Evolutionary conservation across 2,329 filamentous ascomycete species (phyloP), one percentile per base, ranked within the genome.

Genomic region (Fusarium pseudograminearum): DNA sequence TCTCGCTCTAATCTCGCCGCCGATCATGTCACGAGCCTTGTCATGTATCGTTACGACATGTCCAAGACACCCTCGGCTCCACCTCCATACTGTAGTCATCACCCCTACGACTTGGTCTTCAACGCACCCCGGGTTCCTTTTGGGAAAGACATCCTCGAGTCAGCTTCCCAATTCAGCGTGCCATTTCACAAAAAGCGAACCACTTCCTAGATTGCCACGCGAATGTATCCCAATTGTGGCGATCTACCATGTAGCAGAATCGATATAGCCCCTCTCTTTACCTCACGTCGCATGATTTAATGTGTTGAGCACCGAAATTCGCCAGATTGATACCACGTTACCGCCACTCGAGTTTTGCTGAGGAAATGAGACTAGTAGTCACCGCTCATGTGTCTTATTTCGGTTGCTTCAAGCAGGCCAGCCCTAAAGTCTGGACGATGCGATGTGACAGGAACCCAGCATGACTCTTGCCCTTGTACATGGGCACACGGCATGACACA

Each of bases 11-110:
- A 57, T 65, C 62, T 72, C 59, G 60, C 30, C 55, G 70, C 50
- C 62, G 71, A 73, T 73, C 71, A 66, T 70, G 57, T 67, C 65
- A 72, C 50, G 63, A 73, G 61, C 59, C 54, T 63, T 63, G 50
- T 28, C 33, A 36, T 36, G 33, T 36, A 57, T 67, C 61, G 20
- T 40, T 63, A 48, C 52, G 63, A 72, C 67, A 48, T 72, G 56
- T 33, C 57, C 51, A 42, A 62, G 57, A 56, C 46, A 45, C 40
- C n/a, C 26, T 36, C 26, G 38, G 40, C 70, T 61, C 70, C 67
- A 70, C 65, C 59, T 68, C 70, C 66, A 40, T 30, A 30, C 60
- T 60, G 61, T 50, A 42, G 42, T 53, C 53, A 34, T 24, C 33
- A 45, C 46, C 34, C 46, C 22, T 60, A 41, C 52, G 18, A 52